Evolutionary conservation across 2,329 filamentous ascomycete species (phyloP).

Genomic region (Fusarium compactum): DNA sequence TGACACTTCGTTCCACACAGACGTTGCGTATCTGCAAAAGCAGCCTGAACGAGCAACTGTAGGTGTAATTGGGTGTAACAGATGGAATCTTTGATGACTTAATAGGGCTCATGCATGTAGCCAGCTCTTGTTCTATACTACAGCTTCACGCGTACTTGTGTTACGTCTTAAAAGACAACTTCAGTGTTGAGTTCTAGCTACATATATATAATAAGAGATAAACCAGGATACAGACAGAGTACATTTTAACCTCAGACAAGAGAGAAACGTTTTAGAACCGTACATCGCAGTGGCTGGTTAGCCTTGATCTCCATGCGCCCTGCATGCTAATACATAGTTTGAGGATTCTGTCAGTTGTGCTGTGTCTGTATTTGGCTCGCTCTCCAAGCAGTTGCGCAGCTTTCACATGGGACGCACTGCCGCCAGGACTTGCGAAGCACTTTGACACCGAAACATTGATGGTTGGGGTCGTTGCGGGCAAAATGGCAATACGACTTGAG

Average conservation of each 20-base stretch:
- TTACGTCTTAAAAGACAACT: neutral
- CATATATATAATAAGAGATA: constrained; percentile 10
- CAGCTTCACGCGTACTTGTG: constrained; percentile 6
- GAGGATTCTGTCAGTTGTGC: neutral
- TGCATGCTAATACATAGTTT: constrained; percentile 2
- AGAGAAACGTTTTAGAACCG: neutral
- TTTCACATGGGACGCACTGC: constrained; percentile 65
- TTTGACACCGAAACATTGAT: constrained; percentile 77
- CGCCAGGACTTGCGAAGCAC: constrained; percentile 71
- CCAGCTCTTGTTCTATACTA: neutral
- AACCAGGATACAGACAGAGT: neutral
- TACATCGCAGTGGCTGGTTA: neutral
- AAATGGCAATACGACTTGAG: constrained; percentile 79
- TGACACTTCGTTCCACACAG: constrained; percentile 31
- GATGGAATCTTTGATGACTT: constrained; percentile 16
- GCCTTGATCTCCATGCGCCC: neutral
- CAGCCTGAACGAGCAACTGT: neutral
- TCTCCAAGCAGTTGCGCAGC: constrained; percentile 52
- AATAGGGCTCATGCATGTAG: constrained; percentile 13
- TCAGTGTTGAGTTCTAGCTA: constrained; percentile 11
- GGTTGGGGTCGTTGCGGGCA: constrained; percentile 77
- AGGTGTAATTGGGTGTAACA: constrained; percentile 13
- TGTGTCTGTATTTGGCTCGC: constrained; percentile 19
- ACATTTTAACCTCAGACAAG: neutral
- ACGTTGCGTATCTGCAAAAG: constrained; percentile 4